phyloP scores from a whole-genome alignment of 306 rosid species.

The Benincasa hispida region DNA sequence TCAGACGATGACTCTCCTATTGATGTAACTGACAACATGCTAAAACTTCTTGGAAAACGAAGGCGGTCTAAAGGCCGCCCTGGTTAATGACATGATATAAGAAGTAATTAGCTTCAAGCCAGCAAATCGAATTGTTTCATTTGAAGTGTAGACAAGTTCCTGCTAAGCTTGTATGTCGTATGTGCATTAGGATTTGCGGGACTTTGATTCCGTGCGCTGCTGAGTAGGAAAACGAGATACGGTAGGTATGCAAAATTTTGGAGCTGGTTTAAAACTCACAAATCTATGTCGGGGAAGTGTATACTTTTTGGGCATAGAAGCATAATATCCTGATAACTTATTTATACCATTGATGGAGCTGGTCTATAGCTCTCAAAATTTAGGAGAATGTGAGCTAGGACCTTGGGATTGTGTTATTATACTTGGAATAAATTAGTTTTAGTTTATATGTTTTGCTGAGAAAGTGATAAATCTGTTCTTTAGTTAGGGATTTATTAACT shows the following conservation, averaged over 20 bases:
- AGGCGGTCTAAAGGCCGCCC: constrained; percentile 56
- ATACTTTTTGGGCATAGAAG: background rate
- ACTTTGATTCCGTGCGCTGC: background rate
- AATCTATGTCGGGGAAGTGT: background rate
- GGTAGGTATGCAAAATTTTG: no score
- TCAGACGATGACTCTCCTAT: constrained; percentile 45
- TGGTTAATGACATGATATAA: constrained; percentile 14
- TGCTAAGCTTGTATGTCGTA: background rate
- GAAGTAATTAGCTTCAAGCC: background rate
- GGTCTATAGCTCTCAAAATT: background rate
- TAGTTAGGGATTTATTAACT: background rate
- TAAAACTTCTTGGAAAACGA: constrained; percentile 73
- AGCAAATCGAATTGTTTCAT: background rate
- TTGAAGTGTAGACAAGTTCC: background rate
- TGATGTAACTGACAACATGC: constrained; percentile 93
- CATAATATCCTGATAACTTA: background rate
- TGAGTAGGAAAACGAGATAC: background rate
- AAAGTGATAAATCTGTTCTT: background rate
- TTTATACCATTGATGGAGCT: background rate
- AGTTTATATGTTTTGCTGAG: background rate
- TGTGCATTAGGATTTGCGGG: background rate
- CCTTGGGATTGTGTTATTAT: background rate
- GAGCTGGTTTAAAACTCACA: no score
- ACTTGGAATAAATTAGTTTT: background rate
- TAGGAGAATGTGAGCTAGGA: background rate